Evolutionary conservation across 805 yeast species (phyloP).

Genomic region (Candida koratica): DNA sequence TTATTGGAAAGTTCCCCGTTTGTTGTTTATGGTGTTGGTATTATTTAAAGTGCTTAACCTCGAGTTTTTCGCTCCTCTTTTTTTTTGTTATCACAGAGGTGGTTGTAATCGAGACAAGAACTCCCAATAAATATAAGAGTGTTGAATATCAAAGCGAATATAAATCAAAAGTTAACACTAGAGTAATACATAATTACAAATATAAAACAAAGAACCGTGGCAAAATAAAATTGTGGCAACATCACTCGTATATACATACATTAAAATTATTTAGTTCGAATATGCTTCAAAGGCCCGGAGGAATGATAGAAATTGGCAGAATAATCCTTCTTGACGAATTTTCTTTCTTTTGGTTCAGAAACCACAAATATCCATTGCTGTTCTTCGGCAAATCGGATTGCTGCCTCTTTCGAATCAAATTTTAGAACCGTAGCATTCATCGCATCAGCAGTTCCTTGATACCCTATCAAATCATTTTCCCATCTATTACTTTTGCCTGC

Average conservation of each 20-base stretch:
- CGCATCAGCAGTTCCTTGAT: constrained; percentile 73
- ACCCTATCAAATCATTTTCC: constrained; percentile 88
- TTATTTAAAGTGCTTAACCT: too few relatives aligned
- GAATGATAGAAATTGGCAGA: constrained; percentile 68
- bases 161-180: too few relatives aligned
- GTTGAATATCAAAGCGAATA: too few relatives aligned
- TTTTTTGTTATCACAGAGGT: constrained; percentile 7
- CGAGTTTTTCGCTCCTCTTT: constrained; percentile 7
- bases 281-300: constrained; percentile 68
- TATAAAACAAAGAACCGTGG: too few relatives aligned
- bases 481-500: constrained; percentile 73
- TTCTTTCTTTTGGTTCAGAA: constrained; percentile 75
- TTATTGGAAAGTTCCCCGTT: too few relatives aligned
- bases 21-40: too few relatives aligned
- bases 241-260: too few relatives aligned
- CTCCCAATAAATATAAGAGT: too few relatives aligned
- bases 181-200: too few relatives aligned
- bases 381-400: constrained; percentile 71
- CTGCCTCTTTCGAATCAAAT: constrained; percentile 72
- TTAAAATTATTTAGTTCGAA: constrained; percentile 71
- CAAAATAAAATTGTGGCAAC: too few relatives aligned
- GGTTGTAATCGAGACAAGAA: too few relatives aligned
- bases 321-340: constrained; percentile 71
- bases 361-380: constrained; percentile 85
- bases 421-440: constrained; percentile 77